Evolutionary conservation across 176 grass and related monocot species (phyloP).

Genomic region (Ampelocalamus luodianensis): DNA sequence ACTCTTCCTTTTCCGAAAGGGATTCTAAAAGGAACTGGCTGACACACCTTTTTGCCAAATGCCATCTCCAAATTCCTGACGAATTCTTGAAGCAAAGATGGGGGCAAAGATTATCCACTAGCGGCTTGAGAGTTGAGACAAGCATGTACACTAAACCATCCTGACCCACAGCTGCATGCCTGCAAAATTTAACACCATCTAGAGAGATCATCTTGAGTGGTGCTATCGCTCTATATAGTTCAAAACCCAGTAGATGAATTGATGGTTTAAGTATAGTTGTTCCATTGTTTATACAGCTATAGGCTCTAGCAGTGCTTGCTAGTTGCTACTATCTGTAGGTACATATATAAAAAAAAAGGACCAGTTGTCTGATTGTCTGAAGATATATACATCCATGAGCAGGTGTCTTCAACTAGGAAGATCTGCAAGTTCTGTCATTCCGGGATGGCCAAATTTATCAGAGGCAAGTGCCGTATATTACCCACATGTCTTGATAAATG

Average conservation of each 20-base stretch:
- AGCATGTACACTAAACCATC: conserved; percentile 52
- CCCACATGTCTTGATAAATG: conserved; percentile 13
- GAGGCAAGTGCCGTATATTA: conserved; percentile 29
- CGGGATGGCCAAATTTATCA: conserved; percentile 41
- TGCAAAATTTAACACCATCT: conserved; percentile 44
- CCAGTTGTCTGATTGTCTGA: conserved; percentile 15
- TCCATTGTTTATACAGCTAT: conserved; percentile 16
- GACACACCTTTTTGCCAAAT: conserved; percentile 35
- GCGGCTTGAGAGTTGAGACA: conserved; percentile 43
- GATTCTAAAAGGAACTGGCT: conserved; percentile 32
- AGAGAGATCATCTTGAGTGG: conserved; percentile 36
- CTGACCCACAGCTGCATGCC: conserved; percentile 58
- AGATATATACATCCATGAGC: conserved; percentile 55
- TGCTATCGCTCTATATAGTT: conserved; percentile 51
- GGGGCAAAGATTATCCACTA: conserved; percentile 57
- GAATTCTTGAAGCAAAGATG: conserved; percentile 51
- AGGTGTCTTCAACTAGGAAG: conserved; percentile 53
- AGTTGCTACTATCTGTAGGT: conserved; percentile 30
- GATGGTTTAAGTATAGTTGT: conserved; percentile 34
- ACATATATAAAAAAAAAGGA: background rate
- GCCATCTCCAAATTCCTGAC: conserved; percentile 42
- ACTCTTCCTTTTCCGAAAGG: conserved; percentile 29
- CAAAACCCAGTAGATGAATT: conserved; percentile 38
- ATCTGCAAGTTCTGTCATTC: conserved; percentile 39
- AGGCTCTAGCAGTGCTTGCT: conserved; percentile 29